Evolutionary conservation across 208 protist species (phyloP).

Genomic region (Leishmania guyanensis): DNA sequence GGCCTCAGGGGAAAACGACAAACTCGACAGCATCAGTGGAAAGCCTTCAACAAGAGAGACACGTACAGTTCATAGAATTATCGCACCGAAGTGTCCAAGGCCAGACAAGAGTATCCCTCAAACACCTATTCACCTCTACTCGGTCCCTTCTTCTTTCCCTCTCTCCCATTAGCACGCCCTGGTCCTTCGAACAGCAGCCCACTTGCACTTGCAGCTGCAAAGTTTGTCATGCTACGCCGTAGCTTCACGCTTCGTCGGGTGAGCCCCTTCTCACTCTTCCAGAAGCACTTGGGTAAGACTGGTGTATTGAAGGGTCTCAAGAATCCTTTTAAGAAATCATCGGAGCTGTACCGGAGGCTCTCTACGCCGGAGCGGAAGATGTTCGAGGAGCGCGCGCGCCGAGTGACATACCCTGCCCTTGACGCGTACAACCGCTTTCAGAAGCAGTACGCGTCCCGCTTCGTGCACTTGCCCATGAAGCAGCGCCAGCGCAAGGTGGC

Average conservation of each 20-base stretch:
- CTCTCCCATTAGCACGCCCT: not conserved
- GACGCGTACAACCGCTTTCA: constrained; percentile 82
- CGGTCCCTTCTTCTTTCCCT: not conserved
- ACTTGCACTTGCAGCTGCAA: not conserved
- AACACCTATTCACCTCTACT: not conserved
- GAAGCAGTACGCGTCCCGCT: constrained; percentile 52
- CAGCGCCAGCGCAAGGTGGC: constrained; percentile 70
- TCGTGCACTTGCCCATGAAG: constrained; percentile 55
- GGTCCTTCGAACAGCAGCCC: not conserved
- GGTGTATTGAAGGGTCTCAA: constrained; percentile 34
- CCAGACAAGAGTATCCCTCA: not conserved
- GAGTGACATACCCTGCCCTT: constrained; percentile 56
- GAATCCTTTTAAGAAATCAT: constrained; percentile 17
- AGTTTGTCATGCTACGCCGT: constrained; percentile 44
- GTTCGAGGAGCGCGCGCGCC: constrained; percentile 42
- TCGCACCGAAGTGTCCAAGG: not conserved
- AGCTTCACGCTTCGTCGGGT: constrained; percentile 40
- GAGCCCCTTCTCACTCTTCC: constrained; percentile 68
- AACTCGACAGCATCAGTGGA: too few relatives aligned
- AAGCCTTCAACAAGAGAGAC: too few relatives aligned
- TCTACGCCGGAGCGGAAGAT: constrained; percentile 37
- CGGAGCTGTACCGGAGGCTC: constrained; percentile 54
- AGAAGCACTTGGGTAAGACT: constrained; percentile 48
- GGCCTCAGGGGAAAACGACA: too few relatives aligned
- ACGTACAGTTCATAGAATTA: not conserved